Evolutionary conservation across 2,329 filamentous ascomycete genomes (phyloP), one percentile per base, ranked within the genome.

Genomic region (Trichoderma arundinaceum): DNA sequence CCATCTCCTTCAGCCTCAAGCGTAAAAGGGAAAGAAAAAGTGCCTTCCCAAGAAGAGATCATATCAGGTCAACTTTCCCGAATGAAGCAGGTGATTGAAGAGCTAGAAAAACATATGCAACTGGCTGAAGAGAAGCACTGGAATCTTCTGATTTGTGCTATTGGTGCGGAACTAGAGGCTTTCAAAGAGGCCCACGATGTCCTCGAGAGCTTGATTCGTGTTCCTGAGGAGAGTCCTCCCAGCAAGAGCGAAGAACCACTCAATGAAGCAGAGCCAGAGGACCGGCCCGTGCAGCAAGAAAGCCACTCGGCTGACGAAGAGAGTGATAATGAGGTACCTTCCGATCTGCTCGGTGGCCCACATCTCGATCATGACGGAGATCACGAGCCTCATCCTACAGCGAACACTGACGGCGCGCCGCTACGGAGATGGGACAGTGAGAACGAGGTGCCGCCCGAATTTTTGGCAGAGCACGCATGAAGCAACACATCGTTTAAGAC

Each of bases 71-170:
- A 88, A 64, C 77, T 90, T 17, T 73, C 71, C 4, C 81, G 84
- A 67, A 88, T 93, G 82, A 79, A 83, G 33, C 73, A 72, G 3
- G 83, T 89, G 4, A 82, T 89, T 12, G 70, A 72, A 0, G 82
- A 83, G 2, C 76, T 94, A 4, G 82, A 88, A 61, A 76, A 80
- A 15, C 82, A 83, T 19, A 72, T 88, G 32, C 77, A 81, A 1
- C 73, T 83, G 2, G 88, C 88, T 0, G 86, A 90, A 67, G 78
- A 81, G 1, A 85, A 85, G 65, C 82, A 84, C 15, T 94, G 91
- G 91, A 93, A 90, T 65, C 78, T 94, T 15, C 80, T 94, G 17
- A 88, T 93, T 4, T 91, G 87, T 59, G 90, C 90, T 10, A 87
- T 94, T 39, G 90, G 90, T 0, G 91, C 91, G 0, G 91, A 92